phyloP scores from a whole-genome alignment of 1,284 basidiomycete species.

The Ceratobasidium sp. region DNA sequence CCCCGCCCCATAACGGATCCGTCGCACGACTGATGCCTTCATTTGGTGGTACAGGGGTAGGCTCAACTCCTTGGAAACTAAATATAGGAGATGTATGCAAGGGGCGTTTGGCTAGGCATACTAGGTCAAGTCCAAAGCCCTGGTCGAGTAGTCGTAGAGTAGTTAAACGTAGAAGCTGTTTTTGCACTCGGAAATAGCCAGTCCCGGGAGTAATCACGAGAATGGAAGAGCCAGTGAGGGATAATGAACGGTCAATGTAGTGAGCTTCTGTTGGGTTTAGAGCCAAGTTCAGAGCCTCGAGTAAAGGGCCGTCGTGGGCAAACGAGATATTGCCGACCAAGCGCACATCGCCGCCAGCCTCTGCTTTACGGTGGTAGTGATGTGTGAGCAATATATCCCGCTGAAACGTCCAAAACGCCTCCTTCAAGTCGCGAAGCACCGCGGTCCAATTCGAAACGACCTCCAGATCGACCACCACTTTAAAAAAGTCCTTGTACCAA shows the following conservation, averaged over 20 bases:
- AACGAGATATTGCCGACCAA: conserved; percentile 80
- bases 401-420: conserved; percentile 87
- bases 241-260: conserved; percentile 94
- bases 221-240: conserved; percentile 86
- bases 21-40: conserved; percentile 58
- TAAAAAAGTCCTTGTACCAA: conserved; percentile 96
- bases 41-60: conserved; percentile 52
- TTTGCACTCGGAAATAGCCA: conserved; percentile 92
- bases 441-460: conserved; percentile 86
- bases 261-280: conserved; percentile 94
- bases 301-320: conserved; percentile 93
- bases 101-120: conserved; percentile 91
- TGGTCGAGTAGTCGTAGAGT: conserved; percentile 96
- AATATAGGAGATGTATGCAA: conserved; percentile 91
- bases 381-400: conserved; percentile 86
- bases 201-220: conserved; percentile 93
- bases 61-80: conserved; percentile 71
- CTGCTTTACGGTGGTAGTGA: conserved; percentile 72
- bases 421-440: conserved; percentile 85
- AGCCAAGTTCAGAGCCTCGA: conserved; percentile 93
- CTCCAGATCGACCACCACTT: conserved; percentile 93
- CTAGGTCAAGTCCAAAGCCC: conserved; percentile 88
- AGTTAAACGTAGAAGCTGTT: conserved; percentile 87
- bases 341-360: conserved; percentile 58
- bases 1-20: conserved; percentile 84